Conservation (phyloP, 2,329 filamentous ascomycete genomes). For the Raffaelea deltoideospora region DNA sequence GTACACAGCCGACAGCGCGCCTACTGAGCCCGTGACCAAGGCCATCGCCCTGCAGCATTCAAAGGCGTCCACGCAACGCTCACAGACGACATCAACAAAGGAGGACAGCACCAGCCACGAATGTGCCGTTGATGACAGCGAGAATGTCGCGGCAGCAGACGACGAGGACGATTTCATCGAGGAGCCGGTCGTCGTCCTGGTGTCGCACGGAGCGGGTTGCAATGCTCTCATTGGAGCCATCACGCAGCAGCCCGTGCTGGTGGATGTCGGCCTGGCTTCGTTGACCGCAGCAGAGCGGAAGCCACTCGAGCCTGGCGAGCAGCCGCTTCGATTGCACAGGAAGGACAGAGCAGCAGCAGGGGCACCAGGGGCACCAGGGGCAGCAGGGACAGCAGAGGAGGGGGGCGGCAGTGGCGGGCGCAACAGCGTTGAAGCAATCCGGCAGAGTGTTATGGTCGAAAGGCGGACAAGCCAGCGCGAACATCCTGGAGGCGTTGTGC, state of each 20-base stretch:
- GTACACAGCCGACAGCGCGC: slow-evolving; percentile 48
- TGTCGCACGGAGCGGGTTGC: slow-evolving; percentile 90
- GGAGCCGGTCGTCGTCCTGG: slow-evolving; percentile 69
- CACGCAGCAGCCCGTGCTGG: slow-evolving; percentile 77
- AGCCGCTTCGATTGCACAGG: not conserved
- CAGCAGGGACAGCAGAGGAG: too few relatives aligned
- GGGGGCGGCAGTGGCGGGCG: too few relatives aligned
- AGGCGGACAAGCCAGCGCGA: not conserved
- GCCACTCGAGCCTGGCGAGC: slow-evolving; percentile 16
- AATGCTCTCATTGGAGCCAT: slow-evolving; percentile 89
- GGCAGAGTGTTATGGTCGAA: not conserved
- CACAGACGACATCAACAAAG: too few relatives aligned
- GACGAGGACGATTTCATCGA: slow-evolving; percentile 40
- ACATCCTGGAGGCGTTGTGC: slow-evolving; percentile 18
- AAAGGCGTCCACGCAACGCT: too few relatives aligned
- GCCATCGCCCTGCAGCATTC: too few relatives aligned
- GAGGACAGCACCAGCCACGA: too few relatives aligned
- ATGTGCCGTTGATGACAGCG: slow-evolving; percentile 11
- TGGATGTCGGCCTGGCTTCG: slow-evolving; percentile 81
- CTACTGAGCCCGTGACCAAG: slow-evolving; percentile 35
- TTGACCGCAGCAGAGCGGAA: slow-evolving; percentile 73
- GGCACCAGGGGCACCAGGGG: too few relatives aligned
- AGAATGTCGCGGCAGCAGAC: slow-evolving; percentile 2
- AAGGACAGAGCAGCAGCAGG: not conserved
- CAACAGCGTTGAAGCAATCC: too few relatives aligned